Percentiles rank a stretch among this genome's conserved stretches.
phyloP scores from a whole-genome alignment of 345 rosid genomes.

The Brassica rapa region DNA sequence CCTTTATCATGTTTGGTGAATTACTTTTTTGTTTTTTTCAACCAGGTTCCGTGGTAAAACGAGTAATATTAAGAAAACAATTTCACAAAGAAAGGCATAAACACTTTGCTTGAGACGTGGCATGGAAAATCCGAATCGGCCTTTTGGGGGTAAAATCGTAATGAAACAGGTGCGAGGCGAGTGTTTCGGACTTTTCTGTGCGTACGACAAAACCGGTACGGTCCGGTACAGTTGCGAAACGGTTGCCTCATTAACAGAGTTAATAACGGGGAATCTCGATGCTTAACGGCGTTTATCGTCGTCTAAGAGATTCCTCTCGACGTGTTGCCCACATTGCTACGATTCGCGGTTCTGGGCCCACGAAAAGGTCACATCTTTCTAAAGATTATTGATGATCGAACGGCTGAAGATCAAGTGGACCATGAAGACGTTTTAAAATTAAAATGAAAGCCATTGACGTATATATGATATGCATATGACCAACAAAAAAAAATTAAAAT shows the following conservation, averaged over 20 bases:
- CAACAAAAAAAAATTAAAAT: not conserved
- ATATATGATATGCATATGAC: not conserved
- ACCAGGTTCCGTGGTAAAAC: not conserved
- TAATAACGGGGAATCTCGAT: slow-evolving; percentile 36
- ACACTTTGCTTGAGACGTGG: not conserved
- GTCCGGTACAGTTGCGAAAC: slow-evolving; percentile 31
- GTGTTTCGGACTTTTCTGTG: slow-evolving; percentile 15
- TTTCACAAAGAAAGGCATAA: not conserved
- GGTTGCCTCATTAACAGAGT: slow-evolving; percentile 23
- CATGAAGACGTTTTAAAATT: slow-evolving; percentile 5
- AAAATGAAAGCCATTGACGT: not conserved
- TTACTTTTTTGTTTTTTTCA: not conserved
- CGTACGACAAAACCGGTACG: slow-evolving; percentile 39
- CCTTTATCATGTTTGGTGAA: not conserved
- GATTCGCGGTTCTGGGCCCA: slow-evolving; percentile 30
- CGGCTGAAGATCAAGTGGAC: slow-evolving; percentile 36
- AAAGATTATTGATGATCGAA: slow-evolving; percentile 19
- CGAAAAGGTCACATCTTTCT: slow-evolving; percentile 14
- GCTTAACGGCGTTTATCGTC: slow-evolving; percentile 23
- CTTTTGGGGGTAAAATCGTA: slow-evolving; percentile 17
- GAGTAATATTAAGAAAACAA: not conserved
- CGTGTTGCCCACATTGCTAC: slow-evolving; percentile 39
- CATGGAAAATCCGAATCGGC: not conserved
- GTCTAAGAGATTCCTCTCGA: slow-evolving; percentile 31
- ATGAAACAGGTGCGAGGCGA: not conserved